These are phyloP conservation scores for Chytriomyces sp. DNA, from an alignment of 192 early-diverging fungal genomes.

Conservation along the genomic window DNA sequence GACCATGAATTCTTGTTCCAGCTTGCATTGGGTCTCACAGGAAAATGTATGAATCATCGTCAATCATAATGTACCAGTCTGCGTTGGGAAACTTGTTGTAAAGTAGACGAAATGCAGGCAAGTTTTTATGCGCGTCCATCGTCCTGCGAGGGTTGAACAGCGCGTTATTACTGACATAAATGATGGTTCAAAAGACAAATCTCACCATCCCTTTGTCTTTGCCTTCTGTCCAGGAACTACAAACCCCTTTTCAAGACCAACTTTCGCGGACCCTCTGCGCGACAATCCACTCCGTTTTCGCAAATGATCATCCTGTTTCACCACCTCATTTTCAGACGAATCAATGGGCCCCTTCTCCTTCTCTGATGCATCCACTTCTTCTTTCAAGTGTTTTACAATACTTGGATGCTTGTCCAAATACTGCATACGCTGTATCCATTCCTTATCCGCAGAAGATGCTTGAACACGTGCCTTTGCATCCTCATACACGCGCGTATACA, in stretches of 20 bases:
- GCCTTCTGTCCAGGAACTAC: conserved; percentile 17
- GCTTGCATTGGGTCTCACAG: too few relatives aligned
- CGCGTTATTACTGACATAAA: background rate
- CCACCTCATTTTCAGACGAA: too few relatives aligned
- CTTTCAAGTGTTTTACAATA: too few relatives aligned
- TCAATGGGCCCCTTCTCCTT: conserved; percentile 11
- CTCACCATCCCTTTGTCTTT: conserved; percentile 32
- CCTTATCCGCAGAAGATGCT: background rate
- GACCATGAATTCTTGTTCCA: too few relatives aligned
- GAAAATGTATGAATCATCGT: conserved; percentile 45
- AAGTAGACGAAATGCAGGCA: conserved; percentile 43
- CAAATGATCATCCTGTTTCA: too few relatives aligned
- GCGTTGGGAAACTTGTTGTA: conserved; percentile 39
- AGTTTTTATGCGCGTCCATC: conserved; percentile 53
- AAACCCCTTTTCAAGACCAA: background rate
- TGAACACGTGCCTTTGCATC: too few relatives aligned
- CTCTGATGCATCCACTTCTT: too few relatives aligned
- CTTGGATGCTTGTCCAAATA: too few relatives aligned
- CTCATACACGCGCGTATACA: conserved; percentile 47
- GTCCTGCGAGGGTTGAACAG: conserved; percentile 14
- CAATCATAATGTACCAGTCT: conserved; percentile 54
- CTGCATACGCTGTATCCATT: too few relatives aligned
- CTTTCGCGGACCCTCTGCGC: background rate
- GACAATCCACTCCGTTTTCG: background rate
- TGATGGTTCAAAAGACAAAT: background rate